A percentile compares a stretch with the other conserved stretches of the same genome.
phyloP scores from a whole-genome alignment of 768 basidiomycete genomes.

The Macrocybe gigantea region DNA sequence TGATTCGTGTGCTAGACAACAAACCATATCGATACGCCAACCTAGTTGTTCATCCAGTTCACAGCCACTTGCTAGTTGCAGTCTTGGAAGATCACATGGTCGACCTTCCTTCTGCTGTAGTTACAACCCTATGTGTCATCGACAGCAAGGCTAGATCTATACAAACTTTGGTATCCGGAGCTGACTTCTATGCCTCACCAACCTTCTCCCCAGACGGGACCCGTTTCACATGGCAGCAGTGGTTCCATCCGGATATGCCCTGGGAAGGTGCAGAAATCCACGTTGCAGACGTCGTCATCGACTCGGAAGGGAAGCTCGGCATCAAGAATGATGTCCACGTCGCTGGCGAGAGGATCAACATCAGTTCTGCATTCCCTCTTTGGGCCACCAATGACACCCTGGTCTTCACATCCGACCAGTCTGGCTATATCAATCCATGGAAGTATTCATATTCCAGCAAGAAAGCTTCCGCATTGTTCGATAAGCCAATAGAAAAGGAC shows the following conservation, averaged over 20 bases:
- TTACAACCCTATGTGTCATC: conserved; percentile 54
- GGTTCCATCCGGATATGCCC: conserved; percentile 22
- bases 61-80: conserved; percentile 49
- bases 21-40: conserved; percentile 56
- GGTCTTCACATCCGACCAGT: conserved; percentile 59
- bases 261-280: conserved; percentile 21
- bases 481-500: conserved; percentile 42
- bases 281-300: conserved; percentile 38
- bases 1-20: conserved; percentile 28
- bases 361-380: conserved; percentile 51
- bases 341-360: conserved; percentile 43
- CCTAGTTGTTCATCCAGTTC: conserved; percentile 50
- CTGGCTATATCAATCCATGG: conserved; percentile 69
- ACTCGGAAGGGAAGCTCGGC: conserved; percentile 16
- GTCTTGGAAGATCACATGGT: conserved; percentile 69
- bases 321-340: conserved; percentile 35
- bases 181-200: conserved; percentile 67
- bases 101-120: conserved; percentile 41
- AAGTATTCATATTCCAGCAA: conserved; percentile 34
- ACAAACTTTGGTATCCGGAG: conserved; percentile 42
- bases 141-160: conserved; percentile 39
- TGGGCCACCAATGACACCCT: conserved; percentile 55
- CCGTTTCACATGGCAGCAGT: conserved; percentile 19
- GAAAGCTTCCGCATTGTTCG: conserved; percentile 31
- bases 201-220: conserved; percentile 18